Conservation (phyloP, 352 stramenopile species). For the Pythium dissotocum region DNA sequence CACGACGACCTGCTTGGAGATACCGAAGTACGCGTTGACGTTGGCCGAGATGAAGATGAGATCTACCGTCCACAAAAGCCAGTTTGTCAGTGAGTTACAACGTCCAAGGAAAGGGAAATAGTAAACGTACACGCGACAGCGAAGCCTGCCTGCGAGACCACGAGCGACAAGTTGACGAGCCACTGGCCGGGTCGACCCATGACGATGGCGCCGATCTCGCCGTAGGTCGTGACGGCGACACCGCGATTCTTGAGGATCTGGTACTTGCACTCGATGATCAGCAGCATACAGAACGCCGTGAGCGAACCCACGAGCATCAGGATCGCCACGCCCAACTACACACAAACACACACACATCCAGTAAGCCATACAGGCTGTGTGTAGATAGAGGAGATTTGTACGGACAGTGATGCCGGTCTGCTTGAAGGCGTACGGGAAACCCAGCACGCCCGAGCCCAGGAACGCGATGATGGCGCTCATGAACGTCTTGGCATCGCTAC, state of each 20-base stretch:
- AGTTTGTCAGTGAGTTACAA: not conserved
- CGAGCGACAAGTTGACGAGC: conserved; percentile 66
- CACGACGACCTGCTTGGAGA: conserved; percentile 37
- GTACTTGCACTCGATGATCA: conserved; percentile 40
- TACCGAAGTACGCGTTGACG: conserved; percentile 47
- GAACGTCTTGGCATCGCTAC: conserved; percentile 34
- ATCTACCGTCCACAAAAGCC: conserved; percentile 26
- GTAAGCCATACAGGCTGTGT: not conserved
- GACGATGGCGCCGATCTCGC: conserved; percentile 55
- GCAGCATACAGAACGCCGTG: conserved; percentile 38
- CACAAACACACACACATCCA: not conserved
- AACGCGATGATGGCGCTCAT: conserved; percentile 63
- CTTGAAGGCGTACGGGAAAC: conserved; percentile 79
- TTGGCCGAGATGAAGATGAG: conserved; percentile 86
- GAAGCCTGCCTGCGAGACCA: conserved; percentile 68
- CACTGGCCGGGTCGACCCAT: conserved; percentile 49
- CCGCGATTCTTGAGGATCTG: conserved; percentile 20
- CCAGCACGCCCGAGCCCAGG: conserved; percentile 73
- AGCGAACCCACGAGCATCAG: conserved; percentile 24
- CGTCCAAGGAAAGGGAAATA: not conserved
- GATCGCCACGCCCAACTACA: conserved; percentile 25
- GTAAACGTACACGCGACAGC: conserved; percentile 48
- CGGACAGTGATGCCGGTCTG: conserved; percentile 60
- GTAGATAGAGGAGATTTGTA: not conserved
- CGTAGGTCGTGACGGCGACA: conserved; percentile 39